Evolutionary conservation across 768 basidiomycete species (phyloP).

Genomic region (Auriscalpium vulgare): DNA sequence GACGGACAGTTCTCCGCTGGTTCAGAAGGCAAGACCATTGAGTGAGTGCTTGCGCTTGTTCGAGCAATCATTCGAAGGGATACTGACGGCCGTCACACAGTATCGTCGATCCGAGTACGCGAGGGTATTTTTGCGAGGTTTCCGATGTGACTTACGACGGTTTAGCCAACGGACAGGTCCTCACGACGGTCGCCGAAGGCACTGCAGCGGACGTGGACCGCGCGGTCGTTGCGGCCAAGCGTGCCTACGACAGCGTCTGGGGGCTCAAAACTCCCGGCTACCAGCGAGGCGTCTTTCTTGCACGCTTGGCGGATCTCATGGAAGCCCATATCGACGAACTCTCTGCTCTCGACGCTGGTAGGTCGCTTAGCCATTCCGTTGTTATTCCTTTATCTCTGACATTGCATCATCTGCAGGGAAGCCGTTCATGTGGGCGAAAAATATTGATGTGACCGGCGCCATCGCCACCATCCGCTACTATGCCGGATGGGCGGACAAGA

Average conservation of each 20-base stretch:
- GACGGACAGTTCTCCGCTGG: slow-evolving; percentile 2
- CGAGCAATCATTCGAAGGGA: background rate
- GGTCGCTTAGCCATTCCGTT: background rate
- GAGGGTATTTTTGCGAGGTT: background rate
- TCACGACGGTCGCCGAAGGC: slow-evolving; percentile 51
- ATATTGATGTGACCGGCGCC: slow-evolving; percentile 39
- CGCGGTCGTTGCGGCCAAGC: slow-evolving; percentile 63
- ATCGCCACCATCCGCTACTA: slow-evolving; percentile 64
- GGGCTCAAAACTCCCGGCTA: slow-evolving; percentile 54
- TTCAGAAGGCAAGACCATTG: background rate
- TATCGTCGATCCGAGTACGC: slow-evolving; percentile 48
- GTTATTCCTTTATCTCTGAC: background rate
- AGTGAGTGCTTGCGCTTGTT: background rate
- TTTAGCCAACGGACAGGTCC: slow-evolving; percentile 45
- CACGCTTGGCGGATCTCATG: slow-evolving; percentile 57
- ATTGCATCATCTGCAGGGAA: slow-evolving; percentile 27
- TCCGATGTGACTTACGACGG: background rate
- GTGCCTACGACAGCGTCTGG: slow-evolving; percentile 59
- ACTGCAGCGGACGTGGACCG: slow-evolving; percentile 64
- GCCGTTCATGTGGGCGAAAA: slow-evolving; percentile 40
- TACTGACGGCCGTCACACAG: slow-evolving; percentile 21
- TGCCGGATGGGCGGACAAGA: slow-evolving; percentile 87
- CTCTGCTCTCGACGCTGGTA: slow-evolving; percentile 56
- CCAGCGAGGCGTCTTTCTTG: slow-evolving; percentile 46
- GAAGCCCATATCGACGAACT: slow-evolving; percentile 54